Evolutionary conservation across 305 asterid species (phyloP), one percentile per base, ranked within the genome.

Genomic region (Fraxinus sp.): DNA sequence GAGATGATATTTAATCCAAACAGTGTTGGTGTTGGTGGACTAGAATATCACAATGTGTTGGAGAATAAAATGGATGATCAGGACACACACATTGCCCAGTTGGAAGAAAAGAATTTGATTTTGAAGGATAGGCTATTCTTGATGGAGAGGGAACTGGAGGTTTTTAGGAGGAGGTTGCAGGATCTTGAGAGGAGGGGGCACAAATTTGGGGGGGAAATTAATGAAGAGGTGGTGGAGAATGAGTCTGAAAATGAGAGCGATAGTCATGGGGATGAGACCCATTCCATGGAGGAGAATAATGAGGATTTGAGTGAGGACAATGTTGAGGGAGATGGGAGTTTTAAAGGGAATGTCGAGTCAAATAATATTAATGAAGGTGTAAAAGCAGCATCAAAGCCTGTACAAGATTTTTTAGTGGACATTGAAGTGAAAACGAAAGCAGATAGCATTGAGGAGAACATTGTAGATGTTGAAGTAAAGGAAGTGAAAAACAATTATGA

Each of bases 21-120:
- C 71, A 86, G 26, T 18, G 78, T 32, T 11, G 76, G 72, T 68
- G 86, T 30, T 7, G 87, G 90, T 14, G 93, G 89, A 79, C 41
- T 84, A 80, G 93, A 91, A n/a, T 85, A 88, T 76, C 89, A 86
- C 66, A 90, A 92, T 78, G 87, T 89, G 64, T 85, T 94, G 92
- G 98, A 90, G 75, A 94, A 93, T 83, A 85, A 98, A 10, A 96
- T 94, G 73, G 98, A 94, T 79, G 97, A 94, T 89, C 97, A 92
- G 81, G 97, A 93, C 74, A 86, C 87, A 24, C 97, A 91, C 80
- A 92, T 94, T 86, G 94, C 94, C 22, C 95, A 92, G 26, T 85
- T 93, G 72, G 98, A 94, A 88, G 97, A 93, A 66, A 97, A 93
- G 83, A 94, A 94, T 55, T 76, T 93, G 88, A 86, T 90, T 70